phyloP scores from a whole-genome alignment of 345 rosid species.

The Acer campestre region DNA sequence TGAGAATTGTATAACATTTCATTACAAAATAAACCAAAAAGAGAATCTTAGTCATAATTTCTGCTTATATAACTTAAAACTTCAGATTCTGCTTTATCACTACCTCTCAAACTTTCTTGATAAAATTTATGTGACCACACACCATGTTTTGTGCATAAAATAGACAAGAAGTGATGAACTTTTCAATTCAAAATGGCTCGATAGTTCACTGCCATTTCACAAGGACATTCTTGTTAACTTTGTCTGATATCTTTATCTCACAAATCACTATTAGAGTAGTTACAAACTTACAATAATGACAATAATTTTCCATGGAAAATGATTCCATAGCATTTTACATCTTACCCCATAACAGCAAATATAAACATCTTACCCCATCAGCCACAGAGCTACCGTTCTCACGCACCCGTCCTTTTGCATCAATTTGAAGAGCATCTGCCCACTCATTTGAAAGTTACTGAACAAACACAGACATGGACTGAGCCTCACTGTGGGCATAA shows the following conservation, averaged over 20 bases:
- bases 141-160: background rate
- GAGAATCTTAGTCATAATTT: background rate
- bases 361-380: constrained; percentile 59
- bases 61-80: constrained; percentile 1
- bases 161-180: background rate
- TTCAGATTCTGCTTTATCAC: background rate
- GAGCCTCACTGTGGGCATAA: constrained; percentile 86
- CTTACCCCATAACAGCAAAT: background rate
- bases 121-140: background rate
- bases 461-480: constrained; percentile 75
- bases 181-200: background rate
- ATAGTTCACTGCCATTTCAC: background rate
- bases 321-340: no score
- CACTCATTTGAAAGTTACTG: constrained; percentile 75
- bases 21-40: background rate
- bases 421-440: constrained; percentile 59
- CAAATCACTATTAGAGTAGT: background rate
- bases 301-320: background rate
- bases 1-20: constrained; percentile 3
- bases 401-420: constrained; percentile 57
- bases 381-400: constrained; percentile 58
- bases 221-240: constrained; percentile 1
- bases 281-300: constrained; percentile 3
- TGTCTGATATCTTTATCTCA: background rate
- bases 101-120: background rate